These are phyloP conservation scores for Tulasnella calospora DNA, from an alignment of 768 basidiomycete genomes.

Conservation along the genomic window DNA sequence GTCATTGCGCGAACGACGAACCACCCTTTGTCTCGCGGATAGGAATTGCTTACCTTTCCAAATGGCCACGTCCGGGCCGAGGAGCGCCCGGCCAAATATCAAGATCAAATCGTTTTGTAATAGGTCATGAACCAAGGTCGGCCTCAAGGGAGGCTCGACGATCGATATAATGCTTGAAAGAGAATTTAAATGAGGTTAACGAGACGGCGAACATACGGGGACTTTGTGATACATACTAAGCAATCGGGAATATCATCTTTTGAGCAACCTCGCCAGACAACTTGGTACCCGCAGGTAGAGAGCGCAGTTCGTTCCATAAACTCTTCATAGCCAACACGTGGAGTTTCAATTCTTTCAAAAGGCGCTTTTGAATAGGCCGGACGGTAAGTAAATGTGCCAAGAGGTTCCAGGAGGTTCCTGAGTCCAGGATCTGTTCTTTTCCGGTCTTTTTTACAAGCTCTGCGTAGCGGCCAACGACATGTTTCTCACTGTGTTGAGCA, in stretches of 20 bases:
- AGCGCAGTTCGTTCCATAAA: not conserved
- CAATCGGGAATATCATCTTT: not conserved
- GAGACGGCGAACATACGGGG: not conserved
- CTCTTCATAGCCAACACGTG: not conserved
- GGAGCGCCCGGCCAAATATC: not conserved
- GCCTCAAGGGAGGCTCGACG: not conserved
- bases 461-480: not conserved
- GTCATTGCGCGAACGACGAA: not conserved
- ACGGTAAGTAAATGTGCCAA: not conserved
- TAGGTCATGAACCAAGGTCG: not conserved
- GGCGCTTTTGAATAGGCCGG: not conserved
- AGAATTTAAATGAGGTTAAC: not conserved
- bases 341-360: not conserved
- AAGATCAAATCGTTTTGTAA: not conserved
- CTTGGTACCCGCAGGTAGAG: not conserved
- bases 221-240: not conserved
- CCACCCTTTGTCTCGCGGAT: not conserved
- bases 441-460: not conserved
- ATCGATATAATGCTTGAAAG: not conserved
- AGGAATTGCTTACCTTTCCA: not conserved
- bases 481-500: not conserved
- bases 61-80: not conserved
- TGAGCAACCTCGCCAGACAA: not conserved
- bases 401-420: not conserved
- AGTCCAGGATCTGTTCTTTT: not conserved